A percentile compares a stretch with the other conserved stretches of the same genome.
phyloP scores from a whole-genome alignment of 257 asterid species.

The Jacaranda mimosifolia region DNA sequence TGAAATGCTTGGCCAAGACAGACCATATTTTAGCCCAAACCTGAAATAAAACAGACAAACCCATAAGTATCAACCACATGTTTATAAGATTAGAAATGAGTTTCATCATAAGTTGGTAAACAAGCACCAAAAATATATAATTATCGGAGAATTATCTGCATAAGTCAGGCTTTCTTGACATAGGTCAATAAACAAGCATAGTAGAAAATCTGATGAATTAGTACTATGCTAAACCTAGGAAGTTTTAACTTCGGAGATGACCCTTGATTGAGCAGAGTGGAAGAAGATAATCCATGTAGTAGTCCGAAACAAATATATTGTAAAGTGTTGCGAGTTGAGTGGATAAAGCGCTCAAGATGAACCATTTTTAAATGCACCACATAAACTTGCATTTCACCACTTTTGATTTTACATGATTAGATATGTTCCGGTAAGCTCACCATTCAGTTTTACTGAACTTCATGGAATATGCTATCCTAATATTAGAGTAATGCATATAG shows the following conservation, averaged over 20 bases:
- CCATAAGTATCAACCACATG: conserved; percentile 14
- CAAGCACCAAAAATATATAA: conserved; percentile 1
- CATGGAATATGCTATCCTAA: conserved; percentile 24
- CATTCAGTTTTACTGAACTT: conserved; percentile 28
- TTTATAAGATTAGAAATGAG: conserved; percentile 14
- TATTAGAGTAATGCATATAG: conserved; percentile 19
- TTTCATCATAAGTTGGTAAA: conserved; percentile 2
- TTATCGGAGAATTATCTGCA: conserved; percentile 16
- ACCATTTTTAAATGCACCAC: conserved; percentile 9
- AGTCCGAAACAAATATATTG: neutral
- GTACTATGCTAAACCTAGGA: neutral
- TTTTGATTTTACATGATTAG: neutral
- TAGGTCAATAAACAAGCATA: neutral
- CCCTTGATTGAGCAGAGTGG: conserved; percentile 8
- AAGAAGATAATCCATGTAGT: conserved; percentile 13
- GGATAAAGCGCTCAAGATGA: conserved; percentile 4
- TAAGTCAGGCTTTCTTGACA: neutral
- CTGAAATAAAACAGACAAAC: conserved; percentile 52
- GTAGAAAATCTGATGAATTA: neutral
- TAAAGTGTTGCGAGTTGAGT: conserved; percentile 7
- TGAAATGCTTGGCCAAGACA: conserved; percentile 85
- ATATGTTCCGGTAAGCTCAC: conserved; percentile 1
- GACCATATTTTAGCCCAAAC: conserved; percentile 99
- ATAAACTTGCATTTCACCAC: neutral
- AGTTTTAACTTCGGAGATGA: neutral